These are phyloP conservation scores for Strobilomyces dryophilus DNA, from an alignment of 768 basidiomycete species.

Conservation along the genomic window DNA sequence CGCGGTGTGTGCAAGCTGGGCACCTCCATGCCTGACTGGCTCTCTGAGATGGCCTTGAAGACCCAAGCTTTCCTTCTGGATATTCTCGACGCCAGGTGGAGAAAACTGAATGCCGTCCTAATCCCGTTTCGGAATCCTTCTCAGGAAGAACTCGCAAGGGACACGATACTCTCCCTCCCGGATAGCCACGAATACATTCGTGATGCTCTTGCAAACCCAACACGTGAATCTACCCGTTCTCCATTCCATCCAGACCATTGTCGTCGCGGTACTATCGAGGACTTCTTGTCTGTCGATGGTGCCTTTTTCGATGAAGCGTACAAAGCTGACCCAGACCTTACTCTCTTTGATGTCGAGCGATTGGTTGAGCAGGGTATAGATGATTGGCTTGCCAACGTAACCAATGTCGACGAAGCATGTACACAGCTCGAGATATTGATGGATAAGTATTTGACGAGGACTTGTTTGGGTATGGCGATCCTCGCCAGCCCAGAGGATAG, in stretches of 20 bases:
- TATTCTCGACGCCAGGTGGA: constrained; percentile 34
- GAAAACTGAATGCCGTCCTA: constrained; percentile 18
- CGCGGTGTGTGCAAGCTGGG: neutral
- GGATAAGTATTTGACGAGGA: constrained; percentile 23
- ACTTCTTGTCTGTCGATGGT: constrained; percentile 14
- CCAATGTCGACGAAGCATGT: constrained; percentile 6
- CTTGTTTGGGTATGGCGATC: neutral
- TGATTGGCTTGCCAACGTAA: neutral
- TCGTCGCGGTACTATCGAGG: constrained; percentile 6
- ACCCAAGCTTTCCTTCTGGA: constrained; percentile 1
- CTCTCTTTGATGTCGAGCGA: constrained; percentile 36
- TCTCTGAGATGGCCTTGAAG: neutral
- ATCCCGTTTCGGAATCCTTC: neutral
- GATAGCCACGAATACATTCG: neutral
- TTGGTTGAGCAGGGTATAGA: constrained; percentile 20
- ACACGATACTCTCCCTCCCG: constrained; percentile 33
- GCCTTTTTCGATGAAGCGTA: constrained; percentile 5
- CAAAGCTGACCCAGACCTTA: constrained; percentile 4
- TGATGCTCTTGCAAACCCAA: constrained; percentile 5
- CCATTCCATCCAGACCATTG: neutral
- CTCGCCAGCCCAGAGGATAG: constrained; percentile 26
- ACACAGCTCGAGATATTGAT: constrained; percentile 18
- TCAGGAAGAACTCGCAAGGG: constrained; percentile 4
- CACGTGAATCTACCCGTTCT: neutral
- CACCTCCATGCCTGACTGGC: neutral